Conservation (phyloP, 2,329 filamentous ascomycete genomes). For the Westerdykella aurantiaca region DNA sequence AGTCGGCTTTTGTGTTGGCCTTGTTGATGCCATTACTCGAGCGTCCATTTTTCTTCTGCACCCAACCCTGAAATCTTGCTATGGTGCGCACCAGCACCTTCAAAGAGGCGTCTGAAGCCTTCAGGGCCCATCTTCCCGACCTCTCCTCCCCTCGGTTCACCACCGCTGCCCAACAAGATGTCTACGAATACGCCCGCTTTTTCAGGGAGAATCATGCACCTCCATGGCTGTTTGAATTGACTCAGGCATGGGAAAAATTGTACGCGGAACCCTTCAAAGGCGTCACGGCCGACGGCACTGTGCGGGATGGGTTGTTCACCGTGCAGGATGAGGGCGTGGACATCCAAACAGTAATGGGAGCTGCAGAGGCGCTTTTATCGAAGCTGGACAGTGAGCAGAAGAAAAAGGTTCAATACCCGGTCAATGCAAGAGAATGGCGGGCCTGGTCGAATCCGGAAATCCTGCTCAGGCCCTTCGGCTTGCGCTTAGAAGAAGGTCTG, state of each 20-base stretch:
- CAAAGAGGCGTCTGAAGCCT: slow-evolving; percentile 35
- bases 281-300: slow-evolving; percentile 60
- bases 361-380: slow-evolving; percentile 44
- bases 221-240: slow-evolving; percentile 54
- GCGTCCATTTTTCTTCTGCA: too few species aligned
- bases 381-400: slow-evolving; percentile 48
- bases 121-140: slow-evolving; percentile 58
- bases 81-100: slow-evolving; percentile 21
- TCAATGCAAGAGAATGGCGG: slow-evolving; percentile 67
- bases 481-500: slow-evolving; percentile 60
- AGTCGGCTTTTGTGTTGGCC: too few species aligned
- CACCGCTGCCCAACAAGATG: slow-evolving; percentile 57
- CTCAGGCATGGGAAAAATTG: slow-evolving; percentile 34
- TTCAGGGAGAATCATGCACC: slow-evolving; percentile 56
- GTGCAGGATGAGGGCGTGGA: slow-evolving; percentile 60
- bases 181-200: slow-evolving; percentile 55
- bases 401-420: slow-evolving; percentile 50
- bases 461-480: slow-evolving; percentile 60
- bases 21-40: too few species aligned
- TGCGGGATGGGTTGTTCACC: slow-evolving; percentile 51
- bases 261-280: slow-evolving; percentile 62
- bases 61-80: too few species aligned
- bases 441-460: slow-evolving; percentile 70
- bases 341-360: slow-evolving; percentile 52
- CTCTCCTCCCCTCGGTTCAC: slow-evolving; percentile 57